phyloP scores from a whole-genome alignment of 78 protist species.

The Neovahlkampfia damariscottae region DNA sequence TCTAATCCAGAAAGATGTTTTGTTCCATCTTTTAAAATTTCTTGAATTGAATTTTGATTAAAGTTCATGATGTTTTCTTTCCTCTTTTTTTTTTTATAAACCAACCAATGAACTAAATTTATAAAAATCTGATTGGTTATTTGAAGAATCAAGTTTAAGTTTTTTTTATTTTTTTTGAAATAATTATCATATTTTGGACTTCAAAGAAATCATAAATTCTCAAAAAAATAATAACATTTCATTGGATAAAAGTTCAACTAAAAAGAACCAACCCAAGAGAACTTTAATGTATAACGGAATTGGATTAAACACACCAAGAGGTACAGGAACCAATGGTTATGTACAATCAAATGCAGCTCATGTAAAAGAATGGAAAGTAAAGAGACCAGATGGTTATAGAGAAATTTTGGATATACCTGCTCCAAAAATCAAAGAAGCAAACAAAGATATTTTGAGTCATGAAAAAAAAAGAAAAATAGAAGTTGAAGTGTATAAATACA shows the following conservation, averaged over 20 bases:
- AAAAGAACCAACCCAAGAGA: too few relatives aligned
- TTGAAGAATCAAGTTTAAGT: too few relatives aligned
- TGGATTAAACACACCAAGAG: conserved; percentile 74
- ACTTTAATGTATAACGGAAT: conserved; percentile 92
- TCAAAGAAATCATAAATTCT: too few relatives aligned
- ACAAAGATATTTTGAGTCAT: conserved; percentile 13
- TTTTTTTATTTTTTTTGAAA: too few relatives aligned
- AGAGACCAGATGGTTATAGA: not conserved
- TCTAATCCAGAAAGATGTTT: conserved; percentile 69
- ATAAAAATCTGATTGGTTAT: too few relatives aligned
- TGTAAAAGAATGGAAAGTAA: not conserved
- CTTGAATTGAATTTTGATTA: conserved; percentile 2
- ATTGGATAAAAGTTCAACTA: too few relatives aligned
- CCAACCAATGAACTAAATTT: too few relatives aligned
- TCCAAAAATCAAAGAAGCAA: conserved; percentile 11
- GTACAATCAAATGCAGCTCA: conserved; percentile 54
- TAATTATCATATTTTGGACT: too few relatives aligned
- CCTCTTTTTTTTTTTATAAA: too few relatives aligned
- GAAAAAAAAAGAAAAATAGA: conserved; percentile 27
- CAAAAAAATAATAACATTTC: too few relatives aligned
- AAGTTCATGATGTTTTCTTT: conserved; percentile 6
- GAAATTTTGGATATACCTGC: too few relatives aligned
- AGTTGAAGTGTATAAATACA: not conserved
- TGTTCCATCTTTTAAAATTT: conserved; percentile 58
- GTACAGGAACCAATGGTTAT: conserved; percentile 85